Conservation (phyloP, 306 rosid genomes). For the Dalbergia oliveri region DNA sequence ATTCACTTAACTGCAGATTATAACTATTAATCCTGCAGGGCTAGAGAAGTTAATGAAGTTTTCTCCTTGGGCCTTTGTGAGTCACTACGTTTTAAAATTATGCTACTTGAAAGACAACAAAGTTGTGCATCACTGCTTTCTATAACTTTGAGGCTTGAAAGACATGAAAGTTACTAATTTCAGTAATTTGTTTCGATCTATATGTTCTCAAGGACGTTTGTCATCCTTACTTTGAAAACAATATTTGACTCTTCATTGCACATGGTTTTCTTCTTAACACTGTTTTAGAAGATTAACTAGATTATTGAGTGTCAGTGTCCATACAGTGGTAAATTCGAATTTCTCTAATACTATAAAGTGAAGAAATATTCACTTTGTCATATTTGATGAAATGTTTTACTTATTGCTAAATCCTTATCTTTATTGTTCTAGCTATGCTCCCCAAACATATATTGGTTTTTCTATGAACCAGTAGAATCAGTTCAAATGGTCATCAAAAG, state of each 20-base stretch:
- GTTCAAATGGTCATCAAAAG: conserved; percentile 30
- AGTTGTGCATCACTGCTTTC: conserved; percentile 4
- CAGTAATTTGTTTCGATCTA: neutral
- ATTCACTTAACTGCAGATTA: conserved; percentile 5
- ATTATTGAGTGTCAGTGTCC: neutral
- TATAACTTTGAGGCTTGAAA: neutral
- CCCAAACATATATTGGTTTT: neutral
- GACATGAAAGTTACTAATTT: conserved; percentile 2
- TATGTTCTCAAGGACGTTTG: neutral
- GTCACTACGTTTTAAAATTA: neutral
- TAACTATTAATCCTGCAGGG: neutral
- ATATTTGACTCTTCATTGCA: neutral
- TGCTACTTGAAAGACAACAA: conserved; percentile 14
- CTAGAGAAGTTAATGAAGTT: conserved; percentile 1
- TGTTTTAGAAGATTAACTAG: conserved; percentile 25
- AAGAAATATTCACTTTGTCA: no score
- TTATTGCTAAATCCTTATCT: conserved; percentile 10
- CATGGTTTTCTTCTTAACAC: neutral
- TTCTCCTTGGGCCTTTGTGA: neutral
- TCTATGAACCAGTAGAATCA: neutral
- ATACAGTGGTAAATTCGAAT: conserved; percentile 10
- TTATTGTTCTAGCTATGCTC: conserved; percentile 5
- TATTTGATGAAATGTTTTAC: conserved; percentile 21
- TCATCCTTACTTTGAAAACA: neutral
- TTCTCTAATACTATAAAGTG: conserved; percentile 1